A percentile compares a stretch with the other conserved stretches of the same genome.
Conservation (phyloP, 2,329 filamentous ascomycete species). For the Fusarium lateritium region DNA sequence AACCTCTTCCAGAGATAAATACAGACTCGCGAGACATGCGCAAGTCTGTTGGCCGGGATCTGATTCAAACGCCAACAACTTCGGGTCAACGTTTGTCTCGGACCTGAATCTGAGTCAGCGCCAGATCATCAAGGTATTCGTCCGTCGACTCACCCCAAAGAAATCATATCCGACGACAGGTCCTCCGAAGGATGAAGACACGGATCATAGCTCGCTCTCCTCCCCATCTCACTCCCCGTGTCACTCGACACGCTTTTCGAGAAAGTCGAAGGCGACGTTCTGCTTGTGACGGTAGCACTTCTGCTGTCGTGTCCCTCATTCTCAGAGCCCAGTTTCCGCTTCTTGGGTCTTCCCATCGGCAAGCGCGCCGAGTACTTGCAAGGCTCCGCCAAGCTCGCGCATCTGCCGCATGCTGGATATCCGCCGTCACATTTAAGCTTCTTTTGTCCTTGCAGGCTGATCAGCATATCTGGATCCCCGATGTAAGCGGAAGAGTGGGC, state of each 20-base stretch:
- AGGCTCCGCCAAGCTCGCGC: slow-evolving; percentile 20
- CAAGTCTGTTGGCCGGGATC: slow-evolving; percentile 35
- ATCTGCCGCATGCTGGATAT: slow-evolving; percentile 44
- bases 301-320: slow-evolving; percentile 24
- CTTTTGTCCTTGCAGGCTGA: slow-evolving; percentile 44
- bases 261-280: slow-evolving; percentile 23
- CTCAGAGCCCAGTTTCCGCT: slow-evolving; percentile 36
- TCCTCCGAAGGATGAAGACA: slow-evolving; percentile 33
- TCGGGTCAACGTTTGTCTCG: slow-evolving; percentile 38
- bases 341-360: slow-evolving; percentile 48
- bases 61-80: slow-evolving; percentile 16
- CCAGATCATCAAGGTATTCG: not conserved
- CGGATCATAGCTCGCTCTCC: slow-evolving; percentile 25
- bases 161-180: slow-evolving; percentile 7
- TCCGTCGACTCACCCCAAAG: slow-evolving; percentile 31
- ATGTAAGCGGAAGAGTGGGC: slow-evolving; percentile 12
- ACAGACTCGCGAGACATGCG: slow-evolving; percentile 46
- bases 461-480: slow-evolving; percentile 13
- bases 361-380: slow-evolving; percentile 46
- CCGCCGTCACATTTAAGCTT: slow-evolving; percentile 48
- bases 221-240: slow-evolving; percentile 16
- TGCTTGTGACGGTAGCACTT: slow-evolving; percentile 9
- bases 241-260: slow-evolving; percentile 23
- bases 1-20: slow-evolving; percentile 46
- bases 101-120: slow-evolving; percentile 35